phyloP scores from a whole-genome alignment of 129 eudicot genomes.

The Pittosporum tobira region DNA sequence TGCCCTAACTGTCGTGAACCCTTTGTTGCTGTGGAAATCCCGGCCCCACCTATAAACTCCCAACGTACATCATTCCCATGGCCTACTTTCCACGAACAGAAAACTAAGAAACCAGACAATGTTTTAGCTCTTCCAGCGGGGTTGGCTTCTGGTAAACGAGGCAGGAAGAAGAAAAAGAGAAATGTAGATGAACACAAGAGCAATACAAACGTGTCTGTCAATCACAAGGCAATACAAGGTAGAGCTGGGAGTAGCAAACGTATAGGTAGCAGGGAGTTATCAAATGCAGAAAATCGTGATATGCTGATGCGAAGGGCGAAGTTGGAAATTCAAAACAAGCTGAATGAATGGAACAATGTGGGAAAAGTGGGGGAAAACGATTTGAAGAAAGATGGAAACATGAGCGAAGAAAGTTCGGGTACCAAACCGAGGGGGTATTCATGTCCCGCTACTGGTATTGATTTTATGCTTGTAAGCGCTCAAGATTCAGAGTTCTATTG shows the following conservation, averaged over 20 bases:
- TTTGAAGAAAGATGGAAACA: conserved; percentile 14
- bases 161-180: conserved; percentile 31
- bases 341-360: conserved; percentile 26
- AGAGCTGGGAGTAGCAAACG: conserved; percentile 7
- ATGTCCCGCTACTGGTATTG: conserved; percentile 8
- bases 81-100: conserved; percentile 1
- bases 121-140: conserved; percentile 9
- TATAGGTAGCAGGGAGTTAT: conserved; percentile 23
- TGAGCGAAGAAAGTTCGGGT: conserved; percentile 3
- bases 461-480: conserved; percentile 38
- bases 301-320: conserved; percentile 46
- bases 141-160: conserved; percentile 9
- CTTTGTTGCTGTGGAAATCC: conserved; percentile 36
- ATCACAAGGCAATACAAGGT: conserved; percentile 10
- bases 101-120: too few species aligned
- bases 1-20: conserved; percentile 43
- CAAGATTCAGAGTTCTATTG: conserved; percentile 78
- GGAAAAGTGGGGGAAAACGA: conserved; percentile 13
- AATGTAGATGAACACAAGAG: conserved; percentile 26
- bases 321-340: conserved; percentile 36
- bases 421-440: conserved; percentile 1
- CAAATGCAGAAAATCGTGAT: conserved; percentile 29
- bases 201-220: background rate
- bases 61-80: background rate
- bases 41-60: conserved; percentile 27